Base-by-base conservation (phyloP, 768 basidiomycete species). In the Suillus cothurnatus region DNA sequence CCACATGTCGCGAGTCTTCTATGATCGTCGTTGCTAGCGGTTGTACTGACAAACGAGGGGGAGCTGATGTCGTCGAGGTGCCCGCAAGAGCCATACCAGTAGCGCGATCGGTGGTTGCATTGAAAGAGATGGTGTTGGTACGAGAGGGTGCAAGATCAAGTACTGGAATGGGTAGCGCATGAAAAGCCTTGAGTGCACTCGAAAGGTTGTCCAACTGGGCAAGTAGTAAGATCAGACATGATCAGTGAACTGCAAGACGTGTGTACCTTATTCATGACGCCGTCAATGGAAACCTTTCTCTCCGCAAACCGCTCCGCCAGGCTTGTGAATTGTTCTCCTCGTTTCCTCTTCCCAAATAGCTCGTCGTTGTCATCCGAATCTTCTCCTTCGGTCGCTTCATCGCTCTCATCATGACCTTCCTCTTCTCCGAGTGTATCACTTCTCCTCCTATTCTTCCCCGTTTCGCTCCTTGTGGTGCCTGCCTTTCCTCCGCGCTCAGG, bases 211-310 rank as follows among this genome's bases (percentile, higher is more conserved):
- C 76, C 47, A 76, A 74, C 76, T 76, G 64, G 60, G 19, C 15
- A 4, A 58, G 23, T 9, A 66, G 8, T 6, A n/a, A n/a, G 26
- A 45, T 59, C 28, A 59, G 28, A 31, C 21, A 45, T 31, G 14
- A 31, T 17, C 4, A 21, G 34, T 5, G n/a, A 36, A 38, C 5
- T 6, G 26, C 15, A 2, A 38, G 23, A 63, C 19, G 56, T 23
- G 63, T 68, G 38, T 66, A 90, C 92, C 83, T 91, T 92, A 73
- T 73, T 73, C 92, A 93, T 93, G 38, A 94, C 89, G 36, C 80
- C 83, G 61, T 86, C 83, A 23, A 93, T 90, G 38, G 86, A 85
- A 65, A 86, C 84, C 72, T 88, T 91, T 62, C 89, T 82, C 32
- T 87, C 88, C 61, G 85, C 83, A 72, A 93, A 93, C 69, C 88